Evolutionary conservation across 2,329 filamentous ascomycete genomes (phyloP).

Genomic region (Aspergillus carbonarius): DNA sequence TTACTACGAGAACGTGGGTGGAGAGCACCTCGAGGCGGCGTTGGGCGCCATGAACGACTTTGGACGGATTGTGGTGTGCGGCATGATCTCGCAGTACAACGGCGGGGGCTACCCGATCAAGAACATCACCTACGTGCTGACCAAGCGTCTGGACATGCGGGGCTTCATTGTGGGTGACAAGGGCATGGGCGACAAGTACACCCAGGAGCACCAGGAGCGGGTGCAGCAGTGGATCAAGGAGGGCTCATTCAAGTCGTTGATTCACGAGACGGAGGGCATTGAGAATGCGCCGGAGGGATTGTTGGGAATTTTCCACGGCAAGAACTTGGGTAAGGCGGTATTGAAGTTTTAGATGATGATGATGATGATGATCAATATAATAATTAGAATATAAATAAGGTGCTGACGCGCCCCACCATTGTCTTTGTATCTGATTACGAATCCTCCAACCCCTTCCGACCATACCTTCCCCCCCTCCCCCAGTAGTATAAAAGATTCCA

Average conservation of each 20-base stretch:
- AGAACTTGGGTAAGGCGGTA: conserved; percentile 85
- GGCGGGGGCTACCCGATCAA: conserved; percentile 64
- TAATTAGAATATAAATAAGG: neutral
- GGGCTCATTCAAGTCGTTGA: conserved; percentile 69
- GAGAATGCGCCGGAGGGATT: conserved; percentile 74
- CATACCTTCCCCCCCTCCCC: neutral
- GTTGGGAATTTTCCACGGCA: conserved; percentile 70
- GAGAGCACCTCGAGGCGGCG: conserved; percentile 69
- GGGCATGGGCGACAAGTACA: conserved; percentile 66
- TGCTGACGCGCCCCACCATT: too few relatives aligned
- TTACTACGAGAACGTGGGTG: conserved; percentile 79
- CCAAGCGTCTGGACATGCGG: conserved; percentile 65
- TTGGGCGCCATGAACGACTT: conserved; percentile 62
- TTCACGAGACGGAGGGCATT: conserved; percentile 70
- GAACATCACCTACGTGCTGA: conserved; percentile 65
- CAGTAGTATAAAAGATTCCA: too few relatives aligned
- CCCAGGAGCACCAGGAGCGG: conserved; percentile 70
- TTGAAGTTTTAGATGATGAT: conserved; percentile 61
- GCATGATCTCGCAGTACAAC: conserved; percentile 79
- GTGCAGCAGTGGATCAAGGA: conserved; percentile 74
- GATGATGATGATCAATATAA: neutral
- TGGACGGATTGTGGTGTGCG: conserved; percentile 65
- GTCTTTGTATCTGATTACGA: neutral
- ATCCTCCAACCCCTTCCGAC: neutral
- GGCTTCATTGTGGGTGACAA: conserved; percentile 73